Base-by-base conservation (phyloP, 768 basidiomycete genomes). In the Tulasnella sp. region DNA sequence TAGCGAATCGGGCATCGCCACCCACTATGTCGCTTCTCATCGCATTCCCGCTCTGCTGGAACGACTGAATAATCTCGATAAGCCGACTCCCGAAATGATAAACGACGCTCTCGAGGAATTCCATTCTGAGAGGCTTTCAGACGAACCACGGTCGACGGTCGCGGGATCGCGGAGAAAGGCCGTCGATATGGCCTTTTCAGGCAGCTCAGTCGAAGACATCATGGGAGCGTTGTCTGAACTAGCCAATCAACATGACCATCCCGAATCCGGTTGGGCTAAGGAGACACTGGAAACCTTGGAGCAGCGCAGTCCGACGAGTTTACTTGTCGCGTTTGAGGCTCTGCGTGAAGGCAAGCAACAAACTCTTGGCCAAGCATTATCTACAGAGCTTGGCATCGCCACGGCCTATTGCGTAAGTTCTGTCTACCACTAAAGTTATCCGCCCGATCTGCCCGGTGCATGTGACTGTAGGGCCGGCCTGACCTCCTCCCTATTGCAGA, bases 1-100 rank as follows among this genome's bases (percentile, higher is more conserved):
- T 82, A 97, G 95, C 82, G 95, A 96, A 80, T 90, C 91, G 82
- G 97, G 98, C 42, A 88, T 99, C 81, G 96, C 97, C 5, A 98
- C 98, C 2, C 98, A 99, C 84, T 99, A 88, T 82, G 89, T 99
- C 75, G 90, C 94, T 13, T 91, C 93, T 20, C 86, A 91, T 76
- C 88, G 91, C 51, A 86, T 98, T 48, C 90, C 92, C 20, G 87
- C 87, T 57, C 88, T 98, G 71, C 86, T 94, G 57, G 87, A 90
- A 75, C 88, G 90, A 78, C 85, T 99, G 76, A 87, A 90, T 23
- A 85, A 84, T 78, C 84, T 83, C 85, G 81, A 84, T 81, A 77
- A 81, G 61, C 82, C 84, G 29, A 81, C 85, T 75, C 82, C 84
- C 82, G 84, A 88, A 80, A 86, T 87, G 70, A 89, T 92, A 78